phyloP scores from a whole-genome alignment of 1,284 basidiomycete species.

The Coriolopsis trogii region DNA sequence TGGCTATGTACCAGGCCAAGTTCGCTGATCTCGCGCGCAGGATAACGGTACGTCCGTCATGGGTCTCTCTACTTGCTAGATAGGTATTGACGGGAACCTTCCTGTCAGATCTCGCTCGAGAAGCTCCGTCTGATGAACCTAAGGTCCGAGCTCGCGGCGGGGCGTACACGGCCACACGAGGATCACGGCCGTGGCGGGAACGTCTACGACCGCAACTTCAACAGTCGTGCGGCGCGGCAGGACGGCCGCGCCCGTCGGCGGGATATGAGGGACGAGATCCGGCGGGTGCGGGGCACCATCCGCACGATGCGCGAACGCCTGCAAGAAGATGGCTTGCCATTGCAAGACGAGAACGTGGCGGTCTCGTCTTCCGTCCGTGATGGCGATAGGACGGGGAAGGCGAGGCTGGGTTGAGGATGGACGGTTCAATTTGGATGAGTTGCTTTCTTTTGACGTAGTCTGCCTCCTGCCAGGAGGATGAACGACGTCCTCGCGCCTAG shows the following conservation, averaged over 20 bases:
- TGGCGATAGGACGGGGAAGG: slow-evolving; percentile 1
- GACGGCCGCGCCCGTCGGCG: slow-evolving; percentile 21
- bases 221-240: slow-evolving; percentile 18
- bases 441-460: too few relatives aligned
- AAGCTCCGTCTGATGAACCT: slow-evolving; percentile 24
- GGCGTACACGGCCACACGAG: slow-evolving; percentile 11
- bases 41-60: slow-evolving; percentile 16
- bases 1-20: slow-evolving; percentile 45
- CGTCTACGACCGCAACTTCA: too few relatives aligned
- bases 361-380: not conserved
- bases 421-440: too few relatives aligned
- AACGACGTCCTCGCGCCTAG: not conserved
- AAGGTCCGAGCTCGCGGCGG: slow-evolving; percentile 12
- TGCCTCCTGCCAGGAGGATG: too few relatives aligned
- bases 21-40: slow-evolving; percentile 27
- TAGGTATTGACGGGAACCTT: not conserved
- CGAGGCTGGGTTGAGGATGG: too few relatives aligned
- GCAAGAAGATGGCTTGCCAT: not conserved
- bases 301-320: slow-evolving; percentile 18
- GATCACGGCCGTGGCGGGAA: slow-evolving; percentile 15
- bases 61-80: not conserved
- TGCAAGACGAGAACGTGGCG: slow-evolving; percentile 9
- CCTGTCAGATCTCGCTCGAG: slow-evolving; percentile 25
- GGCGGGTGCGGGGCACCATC: slow-evolving; percentile 18
- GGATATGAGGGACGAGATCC: slow-evolving; percentile 25